Evolutionary conservation across 306 rosid genomes (phyloP), one percentile per base, ranked within the genome.

Genomic region (Castanea sativa): DNA sequence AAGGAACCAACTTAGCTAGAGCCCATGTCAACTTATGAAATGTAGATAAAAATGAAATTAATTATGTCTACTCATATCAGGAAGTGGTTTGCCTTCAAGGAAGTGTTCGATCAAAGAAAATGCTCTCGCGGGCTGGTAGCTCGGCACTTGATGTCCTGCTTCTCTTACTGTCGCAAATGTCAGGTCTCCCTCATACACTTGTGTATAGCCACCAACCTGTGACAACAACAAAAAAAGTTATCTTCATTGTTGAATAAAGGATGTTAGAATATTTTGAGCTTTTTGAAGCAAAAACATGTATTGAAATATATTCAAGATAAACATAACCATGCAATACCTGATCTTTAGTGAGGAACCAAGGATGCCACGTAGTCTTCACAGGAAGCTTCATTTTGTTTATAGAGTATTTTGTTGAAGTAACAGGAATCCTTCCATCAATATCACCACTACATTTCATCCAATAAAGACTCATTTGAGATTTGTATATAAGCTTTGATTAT

Each of bases 401-500:
- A 0, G 99, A 91, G 84, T 95, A 81, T 85, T 87, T 88, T 55
- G 99, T 92, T 73, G 99, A 95, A 77, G 98, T 95, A n/a, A 95
- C 81, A 0, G 98, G 94, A 73, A 95, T 93, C 67, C 92, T 86
- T 85, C 94, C 98, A 69, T 95, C 99, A 1, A 30, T 55, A 52
- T 95, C 99, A 6, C 99, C 99, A 79, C 99, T 94, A 80, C 82
- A 82, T 52, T 21, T 58, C 4, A 72, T 27, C 30, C 35, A 85
- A 81, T 58, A 82, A 74, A 55, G 30, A 11, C 53, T 60, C 16
- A 60, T 23, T 60, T 60, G 3, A 60, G 65, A 21, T 58, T 58
- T 21, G 10, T 27, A n/a, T 21, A 20, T 27, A n/a, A 3, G 8
- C 21, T 58, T n/a, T 7, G 53, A 49, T 49, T 49, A 13, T 13